Conservation (phyloP, 1,139 yeast species). For the Candida sp. region DNA sequence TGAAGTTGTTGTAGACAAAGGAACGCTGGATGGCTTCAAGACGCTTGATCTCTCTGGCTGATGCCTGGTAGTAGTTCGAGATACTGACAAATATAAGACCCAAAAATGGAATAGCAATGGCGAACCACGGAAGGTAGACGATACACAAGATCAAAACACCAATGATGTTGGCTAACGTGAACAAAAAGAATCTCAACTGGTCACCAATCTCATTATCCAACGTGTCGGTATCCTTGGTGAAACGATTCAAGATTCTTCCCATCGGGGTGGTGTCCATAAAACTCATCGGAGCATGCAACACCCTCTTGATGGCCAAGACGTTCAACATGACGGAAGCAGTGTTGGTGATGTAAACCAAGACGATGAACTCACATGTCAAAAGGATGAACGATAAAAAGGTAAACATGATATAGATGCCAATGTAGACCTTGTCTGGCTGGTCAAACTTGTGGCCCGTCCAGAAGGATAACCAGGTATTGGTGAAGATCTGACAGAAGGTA, state of each 20-base stretch:
- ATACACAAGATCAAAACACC: constrained; percentile 75
- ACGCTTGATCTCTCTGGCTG: constrained; percentile 79
- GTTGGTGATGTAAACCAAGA: constrained; percentile 55
- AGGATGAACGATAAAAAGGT: constrained; percentile 43
- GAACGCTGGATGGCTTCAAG: constrained; percentile 82
- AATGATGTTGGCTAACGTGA: constrained; percentile 54
- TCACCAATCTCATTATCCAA: constrained; percentile 79
- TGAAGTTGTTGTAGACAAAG: constrained; percentile 74
- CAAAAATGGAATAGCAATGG: constrained; percentile 49
- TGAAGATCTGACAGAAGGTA: constrained; percentile 66
- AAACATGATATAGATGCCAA: constrained; percentile 72
- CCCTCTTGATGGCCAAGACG: constrained; percentile 57
- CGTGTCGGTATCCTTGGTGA: constrained; percentile 85
- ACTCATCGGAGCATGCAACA: constrained; percentile 67
- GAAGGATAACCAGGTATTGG: constrained; percentile 84
- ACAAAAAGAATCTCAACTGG: constrained; percentile 52
- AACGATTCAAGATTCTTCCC: constrained; percentile 64
- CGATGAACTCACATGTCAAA: constrained; percentile 45
- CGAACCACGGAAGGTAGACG: constrained; percentile 75
- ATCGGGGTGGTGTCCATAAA: constrained; percentile 68
- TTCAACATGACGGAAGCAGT: constrained; percentile 47
- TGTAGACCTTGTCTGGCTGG: constrained; percentile 58
- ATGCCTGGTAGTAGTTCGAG: constrained; percentile 65
- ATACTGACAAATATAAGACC: constrained; percentile 35
- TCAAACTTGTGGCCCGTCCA: constrained; percentile 71